Evolutionary conservation across 108 stramenopile genomes (phyloP).

Genomic region (Stephanodiscus minutulus): DNA sequence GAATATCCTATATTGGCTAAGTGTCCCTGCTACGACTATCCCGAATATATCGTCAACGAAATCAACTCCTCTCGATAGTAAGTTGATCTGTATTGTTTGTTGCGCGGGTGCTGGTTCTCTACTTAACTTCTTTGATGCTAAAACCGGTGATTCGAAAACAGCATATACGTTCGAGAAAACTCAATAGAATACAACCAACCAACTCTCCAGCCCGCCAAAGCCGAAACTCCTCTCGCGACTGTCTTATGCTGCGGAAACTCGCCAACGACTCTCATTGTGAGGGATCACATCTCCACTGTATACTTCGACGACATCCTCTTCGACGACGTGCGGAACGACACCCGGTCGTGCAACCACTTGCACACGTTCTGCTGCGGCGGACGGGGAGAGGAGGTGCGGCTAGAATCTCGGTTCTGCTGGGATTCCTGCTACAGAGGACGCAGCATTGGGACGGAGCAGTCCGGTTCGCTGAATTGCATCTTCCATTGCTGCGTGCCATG

Average conservation of each 20-base stretch:
- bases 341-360: slow-evolving; percentile 48
- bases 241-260: slow-evolving; percentile 52
- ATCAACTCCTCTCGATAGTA: slow-evolving; percentile 52
- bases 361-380: slow-evolving; percentile 61
- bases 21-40: slow-evolving; percentile 57
- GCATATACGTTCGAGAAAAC: slow-evolving; percentile 63
- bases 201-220: slow-evolving; percentile 33
- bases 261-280: slow-evolving; percentile 40
- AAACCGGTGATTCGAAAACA: slow-evolving; percentile 2
- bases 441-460: background rate
- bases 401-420: slow-evolving; percentile 52
- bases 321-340: slow-evolving; percentile 56
- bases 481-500: slow-evolving; percentile 29
- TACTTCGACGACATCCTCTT: slow-evolving; percentile 65
- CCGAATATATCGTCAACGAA: slow-evolving; percentile 58
- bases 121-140: background rate
- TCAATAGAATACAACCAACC: slow-evolving; percentile 66
- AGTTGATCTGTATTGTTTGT: slow-evolving; percentile 1
- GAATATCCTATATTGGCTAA: slow-evolving; percentile 45
- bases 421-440: slow-evolving; percentile 44
- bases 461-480: background rate
- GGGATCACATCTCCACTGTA: slow-evolving; percentile 53
- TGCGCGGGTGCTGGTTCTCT: too few species aligned
- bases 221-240: slow-evolving; percentile 16
- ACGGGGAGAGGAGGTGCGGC: slow-evolving; percentile 48